Conservation (phyloP, 1,139 yeast species). For the Geotrichum cucujoidarum region DNA sequence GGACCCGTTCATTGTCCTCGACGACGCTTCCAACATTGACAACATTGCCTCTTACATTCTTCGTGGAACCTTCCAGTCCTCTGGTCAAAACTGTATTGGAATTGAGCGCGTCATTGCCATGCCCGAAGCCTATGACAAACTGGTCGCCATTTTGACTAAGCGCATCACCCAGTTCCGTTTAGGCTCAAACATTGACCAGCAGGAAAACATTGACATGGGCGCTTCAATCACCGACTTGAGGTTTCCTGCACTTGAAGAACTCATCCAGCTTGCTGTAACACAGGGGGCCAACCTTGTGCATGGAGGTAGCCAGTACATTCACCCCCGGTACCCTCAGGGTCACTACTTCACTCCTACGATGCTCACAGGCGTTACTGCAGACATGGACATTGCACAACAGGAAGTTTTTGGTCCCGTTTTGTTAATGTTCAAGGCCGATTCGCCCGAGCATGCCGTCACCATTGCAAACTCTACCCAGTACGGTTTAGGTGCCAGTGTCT, state of each 20-base stretch:
- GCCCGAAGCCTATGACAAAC: constrained; percentile 56
- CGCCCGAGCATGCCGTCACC: constrained; percentile 63
- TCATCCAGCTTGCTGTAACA: constrained; percentile 66
- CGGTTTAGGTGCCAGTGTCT: constrained; percentile 88
- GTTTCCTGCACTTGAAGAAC: constrained; percentile 57
- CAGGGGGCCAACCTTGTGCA: constrained; percentile 73
- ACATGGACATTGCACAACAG: constrained; percentile 75
- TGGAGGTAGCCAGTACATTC: constrained; percentile 76
- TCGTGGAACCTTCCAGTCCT: constrained; percentile 94
- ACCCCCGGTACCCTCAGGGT: constrained; percentile 93
- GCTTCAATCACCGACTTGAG: constrained; percentile 83
- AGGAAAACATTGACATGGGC: constrained; percentile 88
- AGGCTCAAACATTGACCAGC: constrained; percentile 85
- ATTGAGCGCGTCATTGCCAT: constrained; percentile 86
- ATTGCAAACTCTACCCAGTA: constrained; percentile 82
- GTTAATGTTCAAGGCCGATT: constrained; percentile 66
- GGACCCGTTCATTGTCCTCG: constrained; percentile 82
- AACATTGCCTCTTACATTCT: constrained; percentile 72
- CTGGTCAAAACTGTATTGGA: constrained; percentile 97
- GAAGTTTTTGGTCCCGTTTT: constrained; percentile 93
- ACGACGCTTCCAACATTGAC: constrained; percentile 33
- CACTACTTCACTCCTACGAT: constrained; percentile 89
- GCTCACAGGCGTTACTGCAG: constrained; percentile 69
- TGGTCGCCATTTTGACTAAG: constrained; percentile 52
- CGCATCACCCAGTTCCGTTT: constrained; percentile 61